Percentiles rank a stretch among this genome's conserved stretches.
phyloP scores from a whole-genome alignment of 2,329 filamentous ascomycete species.

The Rhynchosporium graminicola region DNA sequence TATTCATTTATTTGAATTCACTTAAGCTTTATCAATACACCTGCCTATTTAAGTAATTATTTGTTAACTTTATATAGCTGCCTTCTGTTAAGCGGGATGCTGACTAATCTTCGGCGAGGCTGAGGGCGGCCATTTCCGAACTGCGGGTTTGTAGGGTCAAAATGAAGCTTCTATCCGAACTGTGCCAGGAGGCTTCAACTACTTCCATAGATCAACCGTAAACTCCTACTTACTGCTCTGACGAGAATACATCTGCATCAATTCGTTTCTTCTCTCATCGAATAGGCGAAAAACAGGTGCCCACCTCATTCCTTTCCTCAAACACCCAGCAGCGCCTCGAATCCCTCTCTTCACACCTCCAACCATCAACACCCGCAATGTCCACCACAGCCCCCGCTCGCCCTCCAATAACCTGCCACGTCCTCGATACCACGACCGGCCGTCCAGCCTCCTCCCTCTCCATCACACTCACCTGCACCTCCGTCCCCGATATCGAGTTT shows the following conservation, averaged over 20 bases:
- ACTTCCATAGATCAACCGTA: background rate
- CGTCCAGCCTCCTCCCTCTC: slow-evolving; percentile 66
- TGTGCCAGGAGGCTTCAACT: background rate
- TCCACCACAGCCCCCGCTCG: slow-evolving; percentile 23
- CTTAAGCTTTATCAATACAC: no score
- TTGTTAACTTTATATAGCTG: no score
- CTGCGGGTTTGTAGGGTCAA: slow-evolving; percentile 16
- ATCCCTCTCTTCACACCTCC: background rate
- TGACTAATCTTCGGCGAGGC: slow-evolving; percentile 16
- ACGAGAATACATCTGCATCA: background rate
- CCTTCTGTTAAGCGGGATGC: no score
- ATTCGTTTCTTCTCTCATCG: background rate
- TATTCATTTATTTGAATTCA: no score
- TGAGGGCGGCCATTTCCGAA: slow-evolving; percentile 27
- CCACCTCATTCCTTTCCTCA: background rate
- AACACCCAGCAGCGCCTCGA: background rate
- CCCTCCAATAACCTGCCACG: slow-evolving; percentile 80
- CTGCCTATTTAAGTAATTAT: no score
- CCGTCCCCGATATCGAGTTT: slow-evolving; percentile 50
- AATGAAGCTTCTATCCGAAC: background rate
- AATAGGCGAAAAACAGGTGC: background rate
- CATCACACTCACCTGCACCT: slow-evolving; percentile 49
- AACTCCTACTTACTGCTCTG: background rate
- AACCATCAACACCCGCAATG: background rate
- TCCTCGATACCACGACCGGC: slow-evolving; percentile 79